phyloP scores from a whole-genome alignment of 1,284 basidiomycete genomes.

The Naganishia liquefaciens region DNA sequence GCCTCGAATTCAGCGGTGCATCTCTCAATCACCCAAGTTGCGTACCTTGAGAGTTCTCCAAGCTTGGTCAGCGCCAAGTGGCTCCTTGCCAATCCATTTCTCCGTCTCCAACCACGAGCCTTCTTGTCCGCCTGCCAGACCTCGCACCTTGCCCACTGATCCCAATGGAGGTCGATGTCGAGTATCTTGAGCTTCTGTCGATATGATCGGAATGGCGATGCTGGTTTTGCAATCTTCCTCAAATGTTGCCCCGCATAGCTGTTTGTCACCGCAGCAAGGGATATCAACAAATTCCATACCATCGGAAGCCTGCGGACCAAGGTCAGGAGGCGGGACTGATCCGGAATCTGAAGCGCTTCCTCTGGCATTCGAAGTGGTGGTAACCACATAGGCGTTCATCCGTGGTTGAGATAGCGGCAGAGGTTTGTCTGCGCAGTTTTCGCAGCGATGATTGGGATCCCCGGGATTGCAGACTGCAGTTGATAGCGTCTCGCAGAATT shows the following conservation, averaged over 20 bases:
- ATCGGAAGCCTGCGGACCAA: background rate
- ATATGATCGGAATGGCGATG: constrained; percentile 12
- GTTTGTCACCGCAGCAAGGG: constrained; percentile 32
- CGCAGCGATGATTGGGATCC: constrained; percentile 30
- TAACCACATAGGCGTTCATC: background rate
- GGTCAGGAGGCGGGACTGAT: constrained; percentile 3
- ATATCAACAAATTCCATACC: constrained; percentile 31
- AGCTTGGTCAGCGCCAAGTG: constrained; percentile 65
- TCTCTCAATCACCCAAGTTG: background rate
- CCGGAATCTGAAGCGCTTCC: constrained; percentile 24
- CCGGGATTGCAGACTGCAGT: constrained; percentile 58
- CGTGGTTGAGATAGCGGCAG: background rate
- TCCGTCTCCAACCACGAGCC: constrained; percentile 14
- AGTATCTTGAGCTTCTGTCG: background rate
- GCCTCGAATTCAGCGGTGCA: background rate
- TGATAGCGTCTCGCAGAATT: constrained; percentile 76
- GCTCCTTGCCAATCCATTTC: constrained; percentile 18
- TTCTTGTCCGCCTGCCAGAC: constrained; percentile 15
- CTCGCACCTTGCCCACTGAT: background rate
- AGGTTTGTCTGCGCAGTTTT: constrained; percentile 40
- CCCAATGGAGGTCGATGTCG: no score
- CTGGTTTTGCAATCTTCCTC: constrained; percentile 17
- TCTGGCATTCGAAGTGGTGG: constrained; percentile 19
- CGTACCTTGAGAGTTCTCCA: constrained; percentile 74
- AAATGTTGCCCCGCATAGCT: constrained; percentile 25